Conservation (phyloP, 1,284 basidiomycete genomes). For the Ganoderma lingzhi region DNA sequence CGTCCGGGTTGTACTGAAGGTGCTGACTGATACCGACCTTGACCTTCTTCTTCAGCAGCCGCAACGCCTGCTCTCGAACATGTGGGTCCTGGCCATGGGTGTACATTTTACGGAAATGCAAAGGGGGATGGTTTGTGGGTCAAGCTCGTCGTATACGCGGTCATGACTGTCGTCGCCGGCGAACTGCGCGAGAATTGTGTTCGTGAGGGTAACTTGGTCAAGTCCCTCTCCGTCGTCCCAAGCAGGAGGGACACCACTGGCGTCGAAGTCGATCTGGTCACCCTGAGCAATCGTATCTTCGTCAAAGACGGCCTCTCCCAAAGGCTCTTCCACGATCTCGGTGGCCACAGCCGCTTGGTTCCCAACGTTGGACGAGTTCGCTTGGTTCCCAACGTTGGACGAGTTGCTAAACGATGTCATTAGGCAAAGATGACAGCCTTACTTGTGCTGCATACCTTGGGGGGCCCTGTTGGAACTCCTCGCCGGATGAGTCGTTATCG, state of each 20-base stretch:
- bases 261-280: neutral
- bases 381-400: too few relatives aligned
- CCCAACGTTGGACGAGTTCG: too few relatives aligned
- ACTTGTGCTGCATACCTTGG: too few relatives aligned
- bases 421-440: too few relatives aligned
- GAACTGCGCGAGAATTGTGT: neutral
- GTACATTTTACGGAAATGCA: neutral
- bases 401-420: too few relatives aligned
- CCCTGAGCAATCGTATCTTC: neutral
- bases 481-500: too few relatives aligned
- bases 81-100: neutral
- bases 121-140: neutral
- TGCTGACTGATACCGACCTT: neutral
- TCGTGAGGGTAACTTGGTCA: neutral
- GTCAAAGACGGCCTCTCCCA: neutral
- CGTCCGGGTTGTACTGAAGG: neutral
- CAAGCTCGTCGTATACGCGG: neutral
- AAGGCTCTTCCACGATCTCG: too few relatives aligned
- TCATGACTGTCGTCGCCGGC: neutral
- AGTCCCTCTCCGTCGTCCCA: neutral
- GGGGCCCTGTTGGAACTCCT: too few relatives aligned
- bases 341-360: too few relatives aligned
- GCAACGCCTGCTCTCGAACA: neutral
- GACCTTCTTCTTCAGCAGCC: neutral
- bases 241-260: neutral